Conservation (phyloP, 2,329 filamentous ascomycete genomes). For the Lasiodiplodia gonubiensis region DNA sequence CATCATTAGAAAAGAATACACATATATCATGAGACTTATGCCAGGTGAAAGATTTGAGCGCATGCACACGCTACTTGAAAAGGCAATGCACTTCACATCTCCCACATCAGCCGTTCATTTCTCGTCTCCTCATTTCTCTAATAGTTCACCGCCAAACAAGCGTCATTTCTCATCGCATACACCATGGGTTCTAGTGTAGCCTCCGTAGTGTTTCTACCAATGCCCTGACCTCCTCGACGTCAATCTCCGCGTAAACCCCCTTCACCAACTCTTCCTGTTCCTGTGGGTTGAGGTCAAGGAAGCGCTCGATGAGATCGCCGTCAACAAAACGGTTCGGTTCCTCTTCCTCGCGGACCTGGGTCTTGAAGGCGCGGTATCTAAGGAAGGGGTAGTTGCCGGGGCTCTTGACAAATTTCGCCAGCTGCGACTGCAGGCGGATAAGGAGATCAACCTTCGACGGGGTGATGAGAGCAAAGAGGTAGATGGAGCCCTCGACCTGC, state of each 20-base stretch:
- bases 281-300: slow-evolving; percentile 72
- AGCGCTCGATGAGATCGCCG: slow-evolving; percentile 86
- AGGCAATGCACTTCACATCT: background rate
- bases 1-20: too few relatives aligned
- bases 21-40: too few relatives aligned
- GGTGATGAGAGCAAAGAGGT: slow-evolving; percentile 83
- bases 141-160: background rate
- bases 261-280: slow-evolving; percentile 61
- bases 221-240: slow-evolving; percentile 64
- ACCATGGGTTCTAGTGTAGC: slow-evolving; percentile 41
- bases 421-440: slow-evolving; percentile 76
- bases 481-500: slow-evolving; percentile 87
- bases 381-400: slow-evolving; percentile 78
- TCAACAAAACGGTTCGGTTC: slow-evolving; percentile 89
- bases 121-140: slow-evolving; percentile 8
- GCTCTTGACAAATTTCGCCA: slow-evolving; percentile 65
- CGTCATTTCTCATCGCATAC: background rate
- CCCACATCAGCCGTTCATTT: too few relatives aligned
- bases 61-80: background rate
- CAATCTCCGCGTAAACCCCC: slow-evolving; percentile 60
- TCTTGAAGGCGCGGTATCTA: slow-evolving; percentile 82
- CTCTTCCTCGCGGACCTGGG: slow-evolving; percentile 69
- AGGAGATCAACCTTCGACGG: slow-evolving; percentile 76
- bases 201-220: slow-evolving; percentile 64
- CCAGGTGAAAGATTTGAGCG: too few relatives aligned